Base-by-base conservation (phyloP, 2,329 filamentous ascomycete species). In the Colletotrichum australisinense region DNA sequence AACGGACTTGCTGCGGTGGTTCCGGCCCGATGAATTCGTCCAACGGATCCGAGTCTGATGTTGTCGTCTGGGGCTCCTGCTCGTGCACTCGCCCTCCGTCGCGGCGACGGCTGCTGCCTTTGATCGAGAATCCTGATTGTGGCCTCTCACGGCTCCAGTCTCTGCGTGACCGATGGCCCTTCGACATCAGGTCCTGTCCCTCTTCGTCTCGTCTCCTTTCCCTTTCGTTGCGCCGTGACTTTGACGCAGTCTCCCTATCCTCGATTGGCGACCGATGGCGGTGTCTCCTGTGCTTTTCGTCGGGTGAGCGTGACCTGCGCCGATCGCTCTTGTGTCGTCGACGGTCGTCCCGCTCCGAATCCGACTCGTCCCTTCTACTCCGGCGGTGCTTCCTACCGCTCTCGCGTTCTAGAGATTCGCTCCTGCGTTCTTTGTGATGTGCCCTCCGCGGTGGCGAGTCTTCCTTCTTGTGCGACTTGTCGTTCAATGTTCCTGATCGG, bases 21-120 rank as follows among this genome's bases (percentile, higher is more conserved):
- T 89, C 91, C 1, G 95, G 95, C 0, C 95, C 95, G 42, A 98
- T 92, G 24, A 96, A 84, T 4, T 93, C 90, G 69, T 95, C 92
- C 4, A 95, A 84, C 1, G 94, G 92, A 79, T 97, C 94, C 0
- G 93, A 95, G 52, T 87, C 86, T n/a, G 83, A 83, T 5, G 80
- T 78, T 4, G 69, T 52, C 2, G 78, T 75, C 38, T 58, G 53
- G 1, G 79, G 78, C 5, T 79, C 64, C 11, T 69, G 55, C 11
- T 72, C 64, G 53, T 52, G 52, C 49, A n/a, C 42, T 46, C 26
- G 60, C 9, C 42, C 42, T n/a, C 19, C 42, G 19, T 49, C 19
- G 42, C 42, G 42, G 59, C 52, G 57, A 35, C 63, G 57, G 59
- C 63, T 58, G 59, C 38, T 52, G 30, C 63, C 73, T 22, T 73